These are phyloP conservation scores for Cyberlindnera bimundalis DNA, from an alignment of 805 yeast species.

Conservation along the genomic window DNA sequence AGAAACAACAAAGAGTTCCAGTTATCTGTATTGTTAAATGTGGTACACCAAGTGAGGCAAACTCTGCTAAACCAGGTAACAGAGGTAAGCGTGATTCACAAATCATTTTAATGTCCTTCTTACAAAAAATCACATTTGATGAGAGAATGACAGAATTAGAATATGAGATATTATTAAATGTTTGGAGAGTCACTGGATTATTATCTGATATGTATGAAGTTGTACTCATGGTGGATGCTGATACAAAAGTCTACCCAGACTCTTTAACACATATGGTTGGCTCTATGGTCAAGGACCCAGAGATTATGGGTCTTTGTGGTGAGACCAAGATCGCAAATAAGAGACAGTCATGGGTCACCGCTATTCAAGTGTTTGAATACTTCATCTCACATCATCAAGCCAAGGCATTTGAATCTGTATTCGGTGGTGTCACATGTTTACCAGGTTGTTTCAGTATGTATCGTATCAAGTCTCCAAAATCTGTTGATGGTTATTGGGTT, in stretches of 20 bases:
- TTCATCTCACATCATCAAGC: conserved; percentile 93
- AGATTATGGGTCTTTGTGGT: conserved; percentile 90
- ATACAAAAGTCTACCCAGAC: conserved; percentile 84
- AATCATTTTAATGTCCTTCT: conserved; percentile 82
- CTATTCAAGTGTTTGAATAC: conserved; percentile 91
- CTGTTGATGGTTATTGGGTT: conserved; percentile 79
- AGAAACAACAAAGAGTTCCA: conserved; percentile 85
- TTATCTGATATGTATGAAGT: conserved; percentile 81
- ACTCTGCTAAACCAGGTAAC: conserved; percentile 78
- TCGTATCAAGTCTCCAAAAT: conserved; percentile 86
- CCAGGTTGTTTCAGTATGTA: conserved; percentile 96
- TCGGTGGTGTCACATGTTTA: conserved; percentile 91
- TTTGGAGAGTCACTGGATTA: conserved; percentile 82
- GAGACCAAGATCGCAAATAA: conserved; percentile 91
- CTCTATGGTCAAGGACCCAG: conserved; percentile 82
- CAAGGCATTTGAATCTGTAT: conserved; percentile 91
- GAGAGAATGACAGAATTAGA: conserved; percentile 94
- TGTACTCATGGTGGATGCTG: conserved; percentile 92
- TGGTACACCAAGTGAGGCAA: conserved; percentile 79
- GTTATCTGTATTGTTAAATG: conserved; percentile 76
- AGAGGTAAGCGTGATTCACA: conserved; percentile 97
- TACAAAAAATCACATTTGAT: conserved; percentile 83
- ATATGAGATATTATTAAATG: conserved; percentile 66
- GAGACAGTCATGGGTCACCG: conserved; percentile 81
- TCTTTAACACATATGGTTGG: conserved; percentile 87